Conservation (phyloP, 2,329 filamentous ascomycete species). For the Beauveria varroae region DNA sequence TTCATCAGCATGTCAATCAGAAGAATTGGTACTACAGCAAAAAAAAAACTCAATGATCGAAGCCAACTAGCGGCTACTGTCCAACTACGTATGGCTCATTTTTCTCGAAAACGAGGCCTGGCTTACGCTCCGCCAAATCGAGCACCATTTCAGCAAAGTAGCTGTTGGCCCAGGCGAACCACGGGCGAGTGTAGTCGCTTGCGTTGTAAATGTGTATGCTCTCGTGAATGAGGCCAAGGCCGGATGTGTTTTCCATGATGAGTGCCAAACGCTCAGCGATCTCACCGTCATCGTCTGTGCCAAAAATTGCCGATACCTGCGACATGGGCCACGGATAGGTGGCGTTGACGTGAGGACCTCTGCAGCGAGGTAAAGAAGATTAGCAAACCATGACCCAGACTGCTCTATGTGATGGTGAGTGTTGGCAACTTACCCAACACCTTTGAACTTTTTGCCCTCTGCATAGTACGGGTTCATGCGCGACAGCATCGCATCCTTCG, state of each 20-base stretch:
- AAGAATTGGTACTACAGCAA: too few species aligned
- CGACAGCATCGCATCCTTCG: slow-evolving; percentile 68
- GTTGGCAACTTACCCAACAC: slow-evolving; percentile 18
- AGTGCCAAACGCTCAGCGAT: slow-evolving; percentile 28
- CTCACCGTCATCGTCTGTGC: slow-evolving; percentile 30
- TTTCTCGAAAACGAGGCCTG: slow-evolving; percentile 53
- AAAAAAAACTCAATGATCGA: too few species aligned
- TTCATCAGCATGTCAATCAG: background rate
- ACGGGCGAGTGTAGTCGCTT: slow-evolving; percentile 34
- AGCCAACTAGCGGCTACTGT: background rate
- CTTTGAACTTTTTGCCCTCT: slow-evolving; percentile 17
- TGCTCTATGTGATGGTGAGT: background rate
- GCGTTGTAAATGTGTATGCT: slow-evolving; percentile 35
- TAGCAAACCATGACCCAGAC: background rate
- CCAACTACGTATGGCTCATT: slow-evolving; percentile 16
- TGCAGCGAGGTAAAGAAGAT: background rate
- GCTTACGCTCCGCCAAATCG: slow-evolving; percentile 74
- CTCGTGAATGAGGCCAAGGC: slow-evolving; percentile 41
- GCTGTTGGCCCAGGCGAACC: slow-evolving; percentile 39
- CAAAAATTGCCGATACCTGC: slow-evolving; percentile 44
- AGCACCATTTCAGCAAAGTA: slow-evolving; percentile 42
- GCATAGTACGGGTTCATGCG: slow-evolving; percentile 70
- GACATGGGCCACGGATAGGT: slow-evolving; percentile 52
- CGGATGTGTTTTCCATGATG: slow-evolving; percentile 33
- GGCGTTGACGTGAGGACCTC: slow-evolving; percentile 58